These are phyloP conservation scores for Fusarium clavum DNA, from an alignment of 2,329 filamentous ascomycete species.

Conservation along the genomic window DNA sequence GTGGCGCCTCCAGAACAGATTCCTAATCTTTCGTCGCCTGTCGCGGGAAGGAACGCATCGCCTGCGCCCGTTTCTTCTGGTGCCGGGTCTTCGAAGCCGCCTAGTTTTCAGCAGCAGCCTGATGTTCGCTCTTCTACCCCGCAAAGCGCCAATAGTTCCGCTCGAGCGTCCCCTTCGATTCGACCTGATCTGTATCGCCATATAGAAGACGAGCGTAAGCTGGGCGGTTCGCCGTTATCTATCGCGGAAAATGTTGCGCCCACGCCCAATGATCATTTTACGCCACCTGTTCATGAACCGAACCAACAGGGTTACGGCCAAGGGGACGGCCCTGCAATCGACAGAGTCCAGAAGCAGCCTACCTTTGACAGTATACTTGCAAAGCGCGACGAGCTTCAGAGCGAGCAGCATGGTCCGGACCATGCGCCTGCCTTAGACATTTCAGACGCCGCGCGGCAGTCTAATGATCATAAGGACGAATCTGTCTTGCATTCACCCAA, in stretches of 20 bases:
- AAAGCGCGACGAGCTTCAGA: slow-evolving; percentile 28
- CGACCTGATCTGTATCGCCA: slow-evolving; percentile 83
- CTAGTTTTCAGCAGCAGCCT: slow-evolving; percentile 35
- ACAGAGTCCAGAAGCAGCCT: slow-evolving; percentile 31
- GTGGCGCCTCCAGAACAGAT: slow-evolving; percentile 22
- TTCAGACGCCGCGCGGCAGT: slow-evolving; percentile 5
- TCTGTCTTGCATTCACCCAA: slow-evolving; percentile 19
- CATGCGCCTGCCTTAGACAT: slow-evolving; percentile 6
- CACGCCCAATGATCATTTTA: slow-evolving; percentile 51
- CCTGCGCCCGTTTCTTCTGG: slow-evolving; percentile 34
- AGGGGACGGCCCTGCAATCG: slow-evolving; percentile 7
- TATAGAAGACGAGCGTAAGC: slow-evolving; percentile 70
- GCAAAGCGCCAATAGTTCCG: slow-evolving; percentile 39
- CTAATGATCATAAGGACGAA: slow-evolving; percentile 11
- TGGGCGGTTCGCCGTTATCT: slow-evolving; percentile 67
- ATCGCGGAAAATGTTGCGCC: slow-evolving; percentile 64
- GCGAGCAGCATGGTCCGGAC: background rate
- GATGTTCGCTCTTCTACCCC: slow-evolving; percentile 43
- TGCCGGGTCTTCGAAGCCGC: slow-evolving; percentile 26
- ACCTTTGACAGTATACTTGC: slow-evolving; percentile 41
- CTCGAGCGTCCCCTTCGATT: slow-evolving; percentile 71
- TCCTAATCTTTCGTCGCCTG: slow-evolving; percentile 27
- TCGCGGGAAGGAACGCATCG: slow-evolving; percentile 32
- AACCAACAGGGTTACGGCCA: slow-evolving; percentile 9
- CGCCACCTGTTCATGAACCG: slow-evolving; percentile 23